Conservation (phyloP, 768 basidiomycete genomes). For the Amanita phalloides region DNA sequence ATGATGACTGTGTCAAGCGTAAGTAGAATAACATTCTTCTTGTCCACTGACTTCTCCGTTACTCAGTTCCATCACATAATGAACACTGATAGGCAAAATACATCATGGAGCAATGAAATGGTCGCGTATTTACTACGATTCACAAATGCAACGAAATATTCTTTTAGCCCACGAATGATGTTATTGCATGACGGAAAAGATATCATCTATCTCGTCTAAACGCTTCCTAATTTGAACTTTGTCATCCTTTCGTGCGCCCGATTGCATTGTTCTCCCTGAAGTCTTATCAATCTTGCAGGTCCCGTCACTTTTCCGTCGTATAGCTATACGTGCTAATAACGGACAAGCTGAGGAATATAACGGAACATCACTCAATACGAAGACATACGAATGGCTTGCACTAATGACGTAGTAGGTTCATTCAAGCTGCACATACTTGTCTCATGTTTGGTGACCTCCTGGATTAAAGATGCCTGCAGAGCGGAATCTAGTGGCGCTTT, state of each 20-base stretch:
- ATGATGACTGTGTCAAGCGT: conserved; percentile 66
- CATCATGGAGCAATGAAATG: too few relatives aligned
- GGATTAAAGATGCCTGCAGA: neutral
- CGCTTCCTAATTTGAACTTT: conserved; percentile 23
- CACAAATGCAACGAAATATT: neutral
- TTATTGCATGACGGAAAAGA: conserved; percentile 13
- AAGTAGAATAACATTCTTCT: conserved; percentile 15
- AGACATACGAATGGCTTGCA: neutral
- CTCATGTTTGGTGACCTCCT: too few relatives aligned
- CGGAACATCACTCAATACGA: neutral
- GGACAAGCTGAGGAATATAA: too few relatives aligned
- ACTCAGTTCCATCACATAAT: conserved; percentile 23
- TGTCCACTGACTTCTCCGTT: neutral
- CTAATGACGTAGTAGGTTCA: neutral
- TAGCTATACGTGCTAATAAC: neutral
- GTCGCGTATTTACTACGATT: neutral
- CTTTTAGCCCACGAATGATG: too few relatives aligned
- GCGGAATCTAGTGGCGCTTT: neutral
- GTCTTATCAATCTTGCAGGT: neutral
- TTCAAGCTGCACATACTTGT: neutral
- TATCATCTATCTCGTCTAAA: conserved; percentile 59
- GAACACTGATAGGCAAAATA: conserved; percentile 3
- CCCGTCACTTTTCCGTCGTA: neutral
- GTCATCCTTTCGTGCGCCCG: conserved; percentile 15
- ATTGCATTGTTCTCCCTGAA: neutral